Evolutionary conservation across 495 filamentous ascomycete genomes (phyloP).

Genomic region (Neurospora discreta): DNA sequence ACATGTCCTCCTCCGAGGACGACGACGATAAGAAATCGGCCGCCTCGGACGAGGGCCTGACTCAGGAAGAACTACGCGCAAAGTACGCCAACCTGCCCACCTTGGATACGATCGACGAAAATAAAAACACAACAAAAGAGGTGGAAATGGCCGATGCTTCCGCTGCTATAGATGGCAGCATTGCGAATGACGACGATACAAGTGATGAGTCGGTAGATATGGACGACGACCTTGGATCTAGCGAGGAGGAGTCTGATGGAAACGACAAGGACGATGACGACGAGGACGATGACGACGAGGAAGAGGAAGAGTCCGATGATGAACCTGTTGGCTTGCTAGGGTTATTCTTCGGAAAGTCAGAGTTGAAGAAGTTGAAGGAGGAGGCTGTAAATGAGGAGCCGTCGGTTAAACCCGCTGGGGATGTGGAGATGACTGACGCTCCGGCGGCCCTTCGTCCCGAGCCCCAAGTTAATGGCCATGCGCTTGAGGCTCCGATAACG

Average conservation of each 20-base stretch:
- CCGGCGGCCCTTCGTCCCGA: conserved; percentile 19
- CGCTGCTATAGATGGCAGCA: conserved; percentile 17
- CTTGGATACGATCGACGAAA: conserved; percentile 10
- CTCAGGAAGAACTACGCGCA: conserved; percentile 61
- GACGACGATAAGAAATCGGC: conserved; percentile 49
- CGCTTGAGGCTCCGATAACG: background rate
- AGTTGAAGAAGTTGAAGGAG: conserved; percentile 33
- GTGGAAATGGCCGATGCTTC: conserved; percentile 6
- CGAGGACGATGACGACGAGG: conserved; percentile 34
- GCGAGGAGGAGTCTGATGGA: conserved; percentile 46
- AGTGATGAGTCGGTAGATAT: conserved; percentile 81
- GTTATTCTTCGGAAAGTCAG: conserved; percentile 44
- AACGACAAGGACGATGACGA: conserved; percentile 9
- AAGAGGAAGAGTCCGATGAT: conserved; percentile 42
- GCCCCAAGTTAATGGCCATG: conserved; percentile 4
- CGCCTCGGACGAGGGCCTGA: conserved; percentile 59
- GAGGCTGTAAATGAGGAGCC: conserved; percentile 8
- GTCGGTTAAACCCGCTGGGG: background rate
- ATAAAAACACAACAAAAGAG: conserved; percentile 3
- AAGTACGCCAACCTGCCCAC: conserved; percentile 67
- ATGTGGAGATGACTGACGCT: conserved; percentile 25
- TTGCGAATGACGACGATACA: conserved; percentile 44
- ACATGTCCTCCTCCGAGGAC: conserved; percentile 58
- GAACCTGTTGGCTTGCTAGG: conserved; percentile 53
- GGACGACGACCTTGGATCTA: conserved; percentile 72